phyloP scores from a whole-genome alignment of 2,329 filamentous ascomycete genomes.

The Hypoxylon sp. region DNA sequence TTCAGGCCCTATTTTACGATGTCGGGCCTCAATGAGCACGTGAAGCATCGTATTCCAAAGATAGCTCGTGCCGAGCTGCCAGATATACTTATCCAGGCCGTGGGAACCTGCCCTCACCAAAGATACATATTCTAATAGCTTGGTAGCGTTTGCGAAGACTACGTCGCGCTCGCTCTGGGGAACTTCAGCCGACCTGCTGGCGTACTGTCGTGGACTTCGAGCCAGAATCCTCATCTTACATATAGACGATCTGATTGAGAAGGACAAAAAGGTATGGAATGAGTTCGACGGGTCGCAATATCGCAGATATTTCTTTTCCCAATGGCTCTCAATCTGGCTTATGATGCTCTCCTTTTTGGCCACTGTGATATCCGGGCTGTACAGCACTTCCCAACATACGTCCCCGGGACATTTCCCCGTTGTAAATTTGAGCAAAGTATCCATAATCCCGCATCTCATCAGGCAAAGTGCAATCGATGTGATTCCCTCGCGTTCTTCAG shows the following conservation, averaged over 20 bases:
- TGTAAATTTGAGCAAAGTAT: constrained; percentile 59
- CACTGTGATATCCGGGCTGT: constrained; percentile 26
- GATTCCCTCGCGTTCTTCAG: constrained; percentile 59
- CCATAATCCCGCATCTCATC: constrained; percentile 61
- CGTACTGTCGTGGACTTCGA: constrained; percentile 42
- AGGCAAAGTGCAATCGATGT: constrained; percentile 61
- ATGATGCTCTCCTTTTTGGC: constrained; percentile 49
- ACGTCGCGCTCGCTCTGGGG: constrained; percentile 45
- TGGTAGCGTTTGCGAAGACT: constrained; percentile 45
- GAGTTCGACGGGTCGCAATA: constrained; percentile 56
- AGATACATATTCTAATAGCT: constrained; percentile 45
- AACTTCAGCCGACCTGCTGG: constrained; percentile 34
- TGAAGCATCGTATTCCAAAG: constrained; percentile 54
- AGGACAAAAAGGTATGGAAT: constrained; percentile 38
- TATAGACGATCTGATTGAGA: constrained; percentile 41
- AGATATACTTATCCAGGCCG: constrained; percentile 49
- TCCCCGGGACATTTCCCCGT: constrained; percentile 45
- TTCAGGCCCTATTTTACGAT: constrained; percentile 49
- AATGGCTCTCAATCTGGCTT: constrained; percentile 54
- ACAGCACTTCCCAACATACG: constrained; percentile 38
- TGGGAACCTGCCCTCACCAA: constrained; percentile 39
- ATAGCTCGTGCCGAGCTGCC: constrained; percentile 50
- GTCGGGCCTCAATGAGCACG: constrained; percentile 52
- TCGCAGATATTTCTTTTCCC: constrained; percentile 56
- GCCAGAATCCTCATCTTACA: constrained; percentile 47